Evolutionary conservation across 2,329 filamentous ascomycete species (phyloP).

Genomic region (Teratosphaeria gauchensis): DNA sequence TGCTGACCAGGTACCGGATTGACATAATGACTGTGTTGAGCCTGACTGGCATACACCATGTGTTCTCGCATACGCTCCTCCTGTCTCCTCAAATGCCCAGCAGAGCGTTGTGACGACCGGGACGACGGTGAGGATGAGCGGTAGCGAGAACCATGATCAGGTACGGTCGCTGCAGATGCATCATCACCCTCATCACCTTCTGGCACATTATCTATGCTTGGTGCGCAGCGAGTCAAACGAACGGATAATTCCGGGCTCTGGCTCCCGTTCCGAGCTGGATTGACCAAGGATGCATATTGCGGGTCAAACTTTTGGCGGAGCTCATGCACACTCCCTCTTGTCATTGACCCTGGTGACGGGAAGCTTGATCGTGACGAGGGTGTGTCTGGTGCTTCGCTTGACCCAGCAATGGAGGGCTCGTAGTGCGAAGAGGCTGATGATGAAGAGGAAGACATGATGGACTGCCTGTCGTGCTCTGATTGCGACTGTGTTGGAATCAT

Average conservation of each 20-base stretch:
- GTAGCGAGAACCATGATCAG: conserved; percentile 6
- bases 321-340: conserved; percentile 21
- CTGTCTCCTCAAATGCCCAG: conserved; percentile 11
- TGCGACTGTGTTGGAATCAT: conserved; percentile 13
- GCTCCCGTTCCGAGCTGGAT: conserved; percentile 5
- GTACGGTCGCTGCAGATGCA: conserved; percentile 1
- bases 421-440: conserved; percentile 20
- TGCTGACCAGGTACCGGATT: conserved; percentile 15
- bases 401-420: conserved; percentile 22
- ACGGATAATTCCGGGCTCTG: conserved; percentile 10
- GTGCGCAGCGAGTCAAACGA: neutral
- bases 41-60: conserved; percentile 12
- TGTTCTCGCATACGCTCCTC: conserved; percentile 17
- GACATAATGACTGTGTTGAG: conserved; percentile 10
- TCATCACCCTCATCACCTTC: conserved; percentile 7
- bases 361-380: conserved; percentile 23
- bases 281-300: conserved; percentile 8
- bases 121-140: conserved; percentile 12
- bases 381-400: conserved; percentile 21
- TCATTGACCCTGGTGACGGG: conserved; percentile 19
- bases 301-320: conserved; percentile 20
- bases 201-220: conserved; percentile 6
- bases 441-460: conserved; percentile 14
- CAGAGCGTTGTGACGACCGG: conserved; percentile 7
- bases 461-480: conserved; percentile 14